Percentiles rank a stretch among this genome's conserved stretches.
Conservation (phyloP, 768 basidiomycete species). For the Podaxis sp. region DNA sequence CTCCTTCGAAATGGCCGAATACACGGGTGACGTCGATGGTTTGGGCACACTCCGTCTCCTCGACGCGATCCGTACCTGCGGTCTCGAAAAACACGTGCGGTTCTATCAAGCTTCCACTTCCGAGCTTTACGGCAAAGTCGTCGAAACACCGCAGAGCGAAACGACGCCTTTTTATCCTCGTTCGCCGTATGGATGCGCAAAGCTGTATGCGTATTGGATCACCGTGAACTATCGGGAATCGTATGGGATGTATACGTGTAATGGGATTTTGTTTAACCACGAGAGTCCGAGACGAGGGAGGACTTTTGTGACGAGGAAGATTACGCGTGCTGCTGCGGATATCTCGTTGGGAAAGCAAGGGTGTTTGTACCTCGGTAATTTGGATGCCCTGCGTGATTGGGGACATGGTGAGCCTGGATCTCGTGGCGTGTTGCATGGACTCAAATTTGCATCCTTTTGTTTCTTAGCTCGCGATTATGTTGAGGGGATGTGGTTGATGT, state of each 20-base stretch:
- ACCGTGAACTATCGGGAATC: conserved; percentile 92
- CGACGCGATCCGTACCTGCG: conserved; percentile 94
- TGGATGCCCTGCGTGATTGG: conserved; percentile 97
- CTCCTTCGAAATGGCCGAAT: conserved; percentile 99
- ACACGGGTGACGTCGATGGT: conserved; percentile 96
- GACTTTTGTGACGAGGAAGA: conserved; percentile 97
- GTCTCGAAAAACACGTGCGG: conserved; percentile 86
- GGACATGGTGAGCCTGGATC: conserved; percentile 71
- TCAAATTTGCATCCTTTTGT: conserved; percentile 1
- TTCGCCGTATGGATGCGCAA: conserved; percentile 94
- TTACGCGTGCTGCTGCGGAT: conserved; percentile 89
- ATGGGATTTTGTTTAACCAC: conserved; percentile 98
- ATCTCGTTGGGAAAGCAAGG: conserved; percentile 87
- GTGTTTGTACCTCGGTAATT: conserved; percentile 91
- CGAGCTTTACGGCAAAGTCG: conserved; percentile 95
- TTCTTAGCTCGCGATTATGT: conserved; percentile 79
- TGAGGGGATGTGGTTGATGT: conserved; percentile 97
- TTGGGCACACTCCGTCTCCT: conserved; percentile 94
- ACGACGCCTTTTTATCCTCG: conserved; percentile 99
- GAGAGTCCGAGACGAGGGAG: conserved; percentile 93
- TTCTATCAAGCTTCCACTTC: conserved; percentile 99
- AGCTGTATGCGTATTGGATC: conserved; percentile 91
- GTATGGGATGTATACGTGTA: conserved; percentile 95
- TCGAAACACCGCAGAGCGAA: conserved; percentile 93
- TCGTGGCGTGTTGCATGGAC: background rate